Percentiles rank a stretch among this genome's conserved stretches.
Conservation (phyloP, 805 yeast species). For the Geotrichum ghanense region DNA sequence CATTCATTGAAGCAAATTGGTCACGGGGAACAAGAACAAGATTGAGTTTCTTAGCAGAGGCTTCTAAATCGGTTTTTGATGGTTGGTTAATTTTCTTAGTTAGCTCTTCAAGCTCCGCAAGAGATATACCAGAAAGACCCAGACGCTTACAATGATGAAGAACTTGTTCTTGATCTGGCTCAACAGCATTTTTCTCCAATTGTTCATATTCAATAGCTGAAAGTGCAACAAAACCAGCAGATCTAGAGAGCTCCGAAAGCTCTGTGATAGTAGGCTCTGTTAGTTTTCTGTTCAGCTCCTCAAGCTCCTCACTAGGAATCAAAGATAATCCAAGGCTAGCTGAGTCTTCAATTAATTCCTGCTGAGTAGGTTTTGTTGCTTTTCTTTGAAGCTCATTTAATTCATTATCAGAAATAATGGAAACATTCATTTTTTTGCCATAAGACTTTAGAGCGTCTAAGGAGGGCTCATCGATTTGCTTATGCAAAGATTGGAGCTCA, state of each 20-base stretch:
- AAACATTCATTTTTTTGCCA: constrained; percentile 8
- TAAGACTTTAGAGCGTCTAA: constrained; percentile 1
- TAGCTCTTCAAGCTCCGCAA: constrained; percentile 24
- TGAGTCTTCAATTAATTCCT: constrained; percentile 23
- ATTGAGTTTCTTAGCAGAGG: constrained; percentile 7
- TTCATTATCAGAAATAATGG: constrained; percentile 10
- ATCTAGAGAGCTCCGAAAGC: constrained; percentile 1
- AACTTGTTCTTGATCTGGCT: neutral
- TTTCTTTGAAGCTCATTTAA: constrained; percentile 13
- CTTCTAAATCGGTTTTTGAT: constrained; percentile 10
- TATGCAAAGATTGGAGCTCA: constrained; percentile 11
- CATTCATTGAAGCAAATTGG: constrained; percentile 7
- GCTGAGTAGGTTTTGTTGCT: constrained; percentile 17
- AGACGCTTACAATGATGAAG: constrained; percentile 9
- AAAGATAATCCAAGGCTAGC: constrained; percentile 22
- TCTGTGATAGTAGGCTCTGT: constrained; percentile 9
- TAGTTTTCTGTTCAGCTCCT: constrained; percentile 8
- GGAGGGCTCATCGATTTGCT: constrained; percentile 8
- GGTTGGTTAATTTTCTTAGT: constrained; percentile 13
- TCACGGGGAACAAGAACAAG: constrained; percentile 1
- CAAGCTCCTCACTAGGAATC: constrained; percentile 25
- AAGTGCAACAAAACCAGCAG: neutral
- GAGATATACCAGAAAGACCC: constrained; percentile 27
- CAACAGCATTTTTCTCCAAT: neutral
- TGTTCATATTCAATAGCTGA: constrained; percentile 1